A percentile compares a stretch with the other conserved stretches of the same genome.
phyloP scores from a whole-genome alignment of 2,329 filamentous ascomycete genomes.

The Xylaria sp. region DNA sequence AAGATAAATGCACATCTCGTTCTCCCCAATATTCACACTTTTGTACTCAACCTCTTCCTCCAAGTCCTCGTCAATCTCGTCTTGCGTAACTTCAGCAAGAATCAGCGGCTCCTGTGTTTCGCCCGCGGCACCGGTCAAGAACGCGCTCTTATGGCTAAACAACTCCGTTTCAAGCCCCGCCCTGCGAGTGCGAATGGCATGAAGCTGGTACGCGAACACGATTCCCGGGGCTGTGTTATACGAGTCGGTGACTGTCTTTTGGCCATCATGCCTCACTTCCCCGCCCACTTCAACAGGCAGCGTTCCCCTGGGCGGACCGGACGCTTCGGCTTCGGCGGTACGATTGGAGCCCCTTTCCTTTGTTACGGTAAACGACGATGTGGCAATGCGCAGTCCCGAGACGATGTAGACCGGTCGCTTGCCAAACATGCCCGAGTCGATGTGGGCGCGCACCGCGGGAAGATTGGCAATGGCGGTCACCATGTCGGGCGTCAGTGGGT shows the following conservation, averaged over 20 bases:
- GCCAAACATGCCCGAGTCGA: constrained; percentile 13
- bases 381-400: constrained; percentile 24
- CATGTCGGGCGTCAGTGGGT: constrained; percentile 5
- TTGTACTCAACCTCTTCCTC: constrained; percentile 23
- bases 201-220: constrained; percentile 24
- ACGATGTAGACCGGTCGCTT: constrained; percentile 19
- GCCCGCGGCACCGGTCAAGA: constrained; percentile 21
- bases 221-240: constrained; percentile 22
- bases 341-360: neutral
- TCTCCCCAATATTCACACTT: constrained; percentile 7
- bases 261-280: neutral
- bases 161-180: constrained; percentile 6
- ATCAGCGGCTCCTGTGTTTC: constrained; percentile 15
- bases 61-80: constrained; percentile 14
- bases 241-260: neutral
- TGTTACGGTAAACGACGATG: constrained; percentile 11
- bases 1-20: constrained; percentile 17
- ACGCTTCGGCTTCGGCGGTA: neutral
- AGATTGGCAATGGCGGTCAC: constrained; percentile 15
- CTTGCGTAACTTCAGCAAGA: constrained; percentile 19
- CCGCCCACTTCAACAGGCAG: constrained; percentile 11
- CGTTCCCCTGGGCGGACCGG: constrained; percentile 7
- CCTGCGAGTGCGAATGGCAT: constrained; percentile 6
- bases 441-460: neutral
- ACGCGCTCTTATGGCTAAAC: constrained; percentile 17